Base-by-base conservation (phyloP, 805 yeast genomes). In the Metschnikowia noctiluminum region DNA sequence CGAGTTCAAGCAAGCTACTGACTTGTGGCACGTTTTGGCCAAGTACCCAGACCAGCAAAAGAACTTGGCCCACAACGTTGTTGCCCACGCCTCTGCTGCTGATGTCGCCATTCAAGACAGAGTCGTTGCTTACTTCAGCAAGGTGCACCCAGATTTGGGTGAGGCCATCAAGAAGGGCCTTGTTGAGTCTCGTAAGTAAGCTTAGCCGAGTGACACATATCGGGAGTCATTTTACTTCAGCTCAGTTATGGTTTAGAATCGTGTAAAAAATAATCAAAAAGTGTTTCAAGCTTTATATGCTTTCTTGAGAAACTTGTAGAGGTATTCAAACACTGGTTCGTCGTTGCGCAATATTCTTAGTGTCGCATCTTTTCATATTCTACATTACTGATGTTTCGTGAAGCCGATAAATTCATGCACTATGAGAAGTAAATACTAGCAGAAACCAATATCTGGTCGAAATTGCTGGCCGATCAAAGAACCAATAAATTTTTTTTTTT, bases 11-110 rank as follows among this genome's bases (percentile, higher is more conserved):
- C 97, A 91, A 73, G 86, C 96, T 43, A 74, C 84, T 53, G 82
- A 67, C 32, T 78, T 91, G 61, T 92, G 89, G 82, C 76, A 85
- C 50, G 94, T 88, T 34, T 77, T 88, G 64, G 86, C 86, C 46
- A 84, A 71, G 64, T 81, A 84, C 61, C 82, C 87, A 13, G 89
- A 90, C 59, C 96, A 89, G 70, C 97, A 89, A 73, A 80, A 77
- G 61, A 81, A 89, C 59, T 76, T 92, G 63, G 87, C 91, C 42
- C 88, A 85, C 68, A 92, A 92, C 68, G 77, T 92, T 54, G 85
- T 96, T 16, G 84, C 73, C 36, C 97, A 91, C 66, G 86, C 76
- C 14, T 49, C 69, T 53, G 79, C 66, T 56, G 97, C 97, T 31
- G 78, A 80, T 56, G 83, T 87, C 42, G 78, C 77, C 43, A 81